A percentile compares a stretch with the other conserved stretches of the same genome.
Conservation (phyloP, 495 filamentous ascomycete species). For the Neurospora cerealis region DNA sequence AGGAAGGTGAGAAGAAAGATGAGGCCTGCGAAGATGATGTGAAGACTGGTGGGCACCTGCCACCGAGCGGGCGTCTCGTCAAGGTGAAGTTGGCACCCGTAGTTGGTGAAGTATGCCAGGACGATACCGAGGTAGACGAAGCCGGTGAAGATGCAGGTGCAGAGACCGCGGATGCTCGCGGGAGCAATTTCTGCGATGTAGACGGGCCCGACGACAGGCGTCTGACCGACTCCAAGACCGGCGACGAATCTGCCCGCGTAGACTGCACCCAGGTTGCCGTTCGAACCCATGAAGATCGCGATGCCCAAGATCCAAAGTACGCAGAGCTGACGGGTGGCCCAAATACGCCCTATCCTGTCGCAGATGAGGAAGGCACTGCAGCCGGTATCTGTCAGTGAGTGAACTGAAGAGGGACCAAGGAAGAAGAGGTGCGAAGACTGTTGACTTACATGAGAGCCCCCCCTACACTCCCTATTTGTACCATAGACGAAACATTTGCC, state of each 20-base stretch:
- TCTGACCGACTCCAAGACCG: constrained; percentile 58
- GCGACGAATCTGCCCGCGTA: constrained; percentile 60
- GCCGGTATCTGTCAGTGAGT: background rate
- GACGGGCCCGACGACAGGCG: constrained; percentile 51
- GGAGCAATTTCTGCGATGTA: constrained; percentile 57
- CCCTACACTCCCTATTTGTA: constrained; percentile 57
- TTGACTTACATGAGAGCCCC: constrained; percentile 51
- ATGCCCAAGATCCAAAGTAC: constrained; percentile 58
- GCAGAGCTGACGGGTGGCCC: constrained; percentile 59
- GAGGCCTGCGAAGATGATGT: constrained; percentile 63
- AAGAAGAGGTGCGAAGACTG: background rate
- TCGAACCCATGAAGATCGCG: constrained; percentile 55
- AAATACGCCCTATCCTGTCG: constrained; percentile 58
- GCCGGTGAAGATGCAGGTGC: constrained; percentile 58
- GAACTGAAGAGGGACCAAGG: background rate
- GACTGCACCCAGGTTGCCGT: constrained; percentile 49
- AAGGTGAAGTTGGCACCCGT: constrained; percentile 49
- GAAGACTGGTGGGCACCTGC: constrained; percentile 56
- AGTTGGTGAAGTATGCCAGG: constrained; percentile 48
- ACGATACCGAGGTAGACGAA: constrained; percentile 55
- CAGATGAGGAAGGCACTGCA: constrained; percentile 51
- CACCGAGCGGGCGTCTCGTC: constrained; percentile 48
- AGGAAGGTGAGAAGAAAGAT: constrained; percentile 56
- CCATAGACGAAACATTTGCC: constrained; percentile 63
- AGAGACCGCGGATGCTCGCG: constrained; percentile 53